Evolutionary conservation across 2,329 filamentous ascomycete genomes (phyloP).

Genomic region (Ceratocystis cacaofunesta): DNA sequence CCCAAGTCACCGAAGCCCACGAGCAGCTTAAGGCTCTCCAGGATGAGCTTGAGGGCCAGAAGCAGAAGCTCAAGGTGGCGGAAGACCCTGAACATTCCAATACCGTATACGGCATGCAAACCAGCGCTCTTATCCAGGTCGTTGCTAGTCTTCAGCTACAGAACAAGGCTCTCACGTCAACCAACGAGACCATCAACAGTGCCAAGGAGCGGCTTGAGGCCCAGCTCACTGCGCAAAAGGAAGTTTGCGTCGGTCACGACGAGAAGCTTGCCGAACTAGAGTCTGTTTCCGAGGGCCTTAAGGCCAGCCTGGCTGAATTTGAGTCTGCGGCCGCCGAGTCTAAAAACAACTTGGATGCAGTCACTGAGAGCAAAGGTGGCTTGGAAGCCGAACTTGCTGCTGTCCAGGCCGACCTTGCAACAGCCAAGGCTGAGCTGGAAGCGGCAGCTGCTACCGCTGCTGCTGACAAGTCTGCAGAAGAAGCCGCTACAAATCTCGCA

Average conservation of each 20-base stretch:
- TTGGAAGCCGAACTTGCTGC: slow-evolving; percentile 10
- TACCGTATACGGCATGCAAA: slow-evolving; percentile 12
- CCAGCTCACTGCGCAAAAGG: slow-evolving; percentile 8
- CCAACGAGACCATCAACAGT: slow-evolving; percentile 4
- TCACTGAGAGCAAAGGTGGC: neutral
- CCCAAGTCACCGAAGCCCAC: slow-evolving; percentile 2
- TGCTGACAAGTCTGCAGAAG: neutral
- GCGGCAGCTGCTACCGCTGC: neutral
- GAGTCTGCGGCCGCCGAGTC: slow-evolving; percentile 1
- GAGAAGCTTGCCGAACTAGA: slow-evolving; percentile 13
- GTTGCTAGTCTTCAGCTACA: slow-evolving; percentile 12
- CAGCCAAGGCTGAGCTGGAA: slow-evolving; percentile 6
- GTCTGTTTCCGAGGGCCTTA: slow-evolving; percentile 1
- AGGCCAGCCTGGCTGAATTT: neutral
- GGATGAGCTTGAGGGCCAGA: slow-evolving; percentile 31
- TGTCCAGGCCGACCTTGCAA: neutral
- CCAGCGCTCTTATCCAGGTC: slow-evolving; percentile 9
- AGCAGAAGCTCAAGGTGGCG: slow-evolving; percentile 43
- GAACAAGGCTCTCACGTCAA: slow-evolving; percentile 8
- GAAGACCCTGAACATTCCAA: slow-evolving; percentile 10
- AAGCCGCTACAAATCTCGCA: neutral
- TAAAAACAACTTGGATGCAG: neutral
- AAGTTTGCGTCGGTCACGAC: neutral
- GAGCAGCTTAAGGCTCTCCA: slow-evolving; percentile 11
- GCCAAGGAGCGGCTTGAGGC: neutral